Evolutionary conservation across 2,329 filamentous ascomycete genomes (phyloP).

Genomic region (Davidsoniella virescens): DNA sequence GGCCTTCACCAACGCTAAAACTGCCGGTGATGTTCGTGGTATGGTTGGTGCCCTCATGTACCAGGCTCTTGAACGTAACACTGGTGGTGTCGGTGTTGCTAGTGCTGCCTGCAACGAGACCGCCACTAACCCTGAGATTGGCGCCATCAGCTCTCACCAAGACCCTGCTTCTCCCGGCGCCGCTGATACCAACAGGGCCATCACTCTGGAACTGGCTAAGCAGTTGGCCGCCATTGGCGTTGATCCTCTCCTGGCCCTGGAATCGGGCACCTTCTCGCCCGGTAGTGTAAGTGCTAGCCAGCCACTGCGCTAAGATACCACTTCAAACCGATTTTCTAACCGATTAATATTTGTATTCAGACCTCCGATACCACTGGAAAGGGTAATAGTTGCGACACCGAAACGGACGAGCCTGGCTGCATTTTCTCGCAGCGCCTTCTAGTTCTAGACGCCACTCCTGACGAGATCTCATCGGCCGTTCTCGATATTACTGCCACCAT

Average conservation of each 20-base stretch:
- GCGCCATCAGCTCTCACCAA: slow-evolving; percentile 47
- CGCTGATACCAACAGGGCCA: slow-evolving; percentile 40
- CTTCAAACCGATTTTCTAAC: not conserved
- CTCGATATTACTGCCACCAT: slow-evolving; percentile 22
- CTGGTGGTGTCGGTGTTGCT: slow-evolving; percentile 24
- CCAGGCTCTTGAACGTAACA: slow-evolving; percentile 37
- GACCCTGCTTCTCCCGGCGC: slow-evolving; percentile 46
- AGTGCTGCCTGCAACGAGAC: slow-evolving; percentile 39
- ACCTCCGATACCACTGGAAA: slow-evolving; percentile 15
- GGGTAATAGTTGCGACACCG: slow-evolving; percentile 30
- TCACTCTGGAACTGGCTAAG: slow-evolving; percentile 40
- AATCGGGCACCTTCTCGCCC: slow-evolving; percentile 46
- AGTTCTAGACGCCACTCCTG: slow-evolving; percentile 35
- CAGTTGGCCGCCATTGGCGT: slow-evolving; percentile 46
- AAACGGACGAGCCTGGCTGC: slow-evolving; percentile 32
- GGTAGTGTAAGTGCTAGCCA: slow-evolving; percentile 29
- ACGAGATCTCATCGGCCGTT: slow-evolving; percentile 34
- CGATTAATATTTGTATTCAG: not conserved
- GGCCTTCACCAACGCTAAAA: slow-evolving; percentile 44
- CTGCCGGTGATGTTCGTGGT: slow-evolving; percentile 31
- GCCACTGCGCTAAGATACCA: not conserved
- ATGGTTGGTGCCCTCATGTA: slow-evolving; percentile 39
- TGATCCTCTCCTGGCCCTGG: slow-evolving; percentile 43
- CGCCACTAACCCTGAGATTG: slow-evolving; percentile 49
- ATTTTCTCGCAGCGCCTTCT: slow-evolving; percentile 37